Evolutionary conservation across 2,329 filamentous ascomycete species (phyloP).

Genomic region (Escovopsis sp.): DNA sequence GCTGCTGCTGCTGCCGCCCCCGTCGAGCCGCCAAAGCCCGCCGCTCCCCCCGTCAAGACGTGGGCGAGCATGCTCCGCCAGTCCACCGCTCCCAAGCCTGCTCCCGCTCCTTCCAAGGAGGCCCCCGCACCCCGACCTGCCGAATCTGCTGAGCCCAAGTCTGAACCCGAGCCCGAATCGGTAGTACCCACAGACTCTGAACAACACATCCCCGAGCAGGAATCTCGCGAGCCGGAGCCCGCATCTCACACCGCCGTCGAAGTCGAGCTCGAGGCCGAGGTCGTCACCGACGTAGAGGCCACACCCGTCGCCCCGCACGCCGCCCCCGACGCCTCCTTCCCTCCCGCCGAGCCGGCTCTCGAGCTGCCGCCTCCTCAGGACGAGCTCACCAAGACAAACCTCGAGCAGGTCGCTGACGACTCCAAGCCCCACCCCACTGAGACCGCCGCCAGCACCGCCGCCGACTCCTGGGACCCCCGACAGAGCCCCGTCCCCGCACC

Average conservation of each 20-base stretch:
- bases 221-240: slow-evolving; percentile 20
- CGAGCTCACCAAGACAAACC: slow-evolving; percentile 79
- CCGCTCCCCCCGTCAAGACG: slow-evolving; percentile 36
- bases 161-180: slow-evolving; percentile 24
- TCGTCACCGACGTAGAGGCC: slow-evolving; percentile 19
- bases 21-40: slow-evolving; percentile 24
- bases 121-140: slow-evolving; percentile 28
- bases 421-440: slow-evolving; percentile 64
- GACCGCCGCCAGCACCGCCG: slow-evolving; percentile 77
- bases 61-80: slow-evolving; percentile 66
- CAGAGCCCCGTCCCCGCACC: slow-evolving; percentile 42
- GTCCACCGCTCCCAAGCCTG: slow-evolving; percentile 41
- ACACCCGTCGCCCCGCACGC: slow-evolving; percentile 20
- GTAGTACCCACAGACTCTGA: slow-evolving; percentile 21
- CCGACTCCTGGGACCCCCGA: slow-evolving; percentile 69
- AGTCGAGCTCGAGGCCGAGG: slow-evolving; percentile 13
- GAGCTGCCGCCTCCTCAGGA: slow-evolving; percentile 58
- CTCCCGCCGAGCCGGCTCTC: slow-evolving; percentile 33
- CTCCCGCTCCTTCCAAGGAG: slow-evolving; percentile 38
- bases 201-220: slow-evolving; percentile 11
- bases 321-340: slow-evolving; percentile 10
- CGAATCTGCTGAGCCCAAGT: slow-evolving; percentile 13
- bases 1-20: slow-evolving; percentile 12
- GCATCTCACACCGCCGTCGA: slow-evolving; percentile 8
- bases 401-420: slow-evolving; percentile 75